Evolutionary conservation across 148 eudicot genomes (phyloP).

Genomic region (Nyssa sinensis): DNA sequence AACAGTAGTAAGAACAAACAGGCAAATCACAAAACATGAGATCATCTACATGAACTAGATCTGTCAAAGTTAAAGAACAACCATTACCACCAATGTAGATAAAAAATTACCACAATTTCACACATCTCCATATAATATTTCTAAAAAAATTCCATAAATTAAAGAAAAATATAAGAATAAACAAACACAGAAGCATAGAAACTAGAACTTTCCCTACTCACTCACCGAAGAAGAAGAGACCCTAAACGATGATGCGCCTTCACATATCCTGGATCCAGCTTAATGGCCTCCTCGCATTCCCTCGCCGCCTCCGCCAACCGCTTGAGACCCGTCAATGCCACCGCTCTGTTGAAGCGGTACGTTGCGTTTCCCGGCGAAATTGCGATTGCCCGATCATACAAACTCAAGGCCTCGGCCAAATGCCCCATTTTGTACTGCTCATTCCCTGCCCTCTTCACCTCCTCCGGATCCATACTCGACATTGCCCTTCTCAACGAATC

Average conservation of each 20-base stretch:
- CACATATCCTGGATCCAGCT: slow-evolving; percentile 55
- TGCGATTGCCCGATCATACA: slow-evolving; percentile 63
- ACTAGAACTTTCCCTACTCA: slow-evolving; percentile 6
- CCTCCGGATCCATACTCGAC: slow-evolving; percentile 58
- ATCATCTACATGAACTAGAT: background rate
- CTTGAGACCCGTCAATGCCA: slow-evolving; percentile 59
- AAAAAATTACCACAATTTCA: background rate
- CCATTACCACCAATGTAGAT: slow-evolving; percentile 6
- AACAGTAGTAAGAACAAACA: background rate
- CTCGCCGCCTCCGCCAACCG: slow-evolving; percentile 58
- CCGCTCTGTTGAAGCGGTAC: slow-evolving; percentile 73
- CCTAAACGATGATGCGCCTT: slow-evolving; percentile 81
- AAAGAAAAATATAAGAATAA: background rate
- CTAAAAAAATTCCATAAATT: background rate
- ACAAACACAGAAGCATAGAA: slow-evolving; percentile 1
- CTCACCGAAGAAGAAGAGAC: slow-evolving; percentile 78
- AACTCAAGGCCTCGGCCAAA: slow-evolving; percentile 61
- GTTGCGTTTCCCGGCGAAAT: slow-evolving; percentile 63
- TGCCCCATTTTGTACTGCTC: slow-evolving; percentile 58
- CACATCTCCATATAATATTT: background rate
- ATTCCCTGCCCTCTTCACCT: slow-evolving; percentile 69
- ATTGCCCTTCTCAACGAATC: slow-evolving; percentile 16
- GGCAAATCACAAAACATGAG: background rate
- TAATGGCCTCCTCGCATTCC: slow-evolving; percentile 85
- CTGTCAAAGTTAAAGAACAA: background rate